These are phyloP conservation scores for Trifolium subterraneum DNA, from an alignment of 306 rosid genomes.

Conservation along the genomic window DNA sequence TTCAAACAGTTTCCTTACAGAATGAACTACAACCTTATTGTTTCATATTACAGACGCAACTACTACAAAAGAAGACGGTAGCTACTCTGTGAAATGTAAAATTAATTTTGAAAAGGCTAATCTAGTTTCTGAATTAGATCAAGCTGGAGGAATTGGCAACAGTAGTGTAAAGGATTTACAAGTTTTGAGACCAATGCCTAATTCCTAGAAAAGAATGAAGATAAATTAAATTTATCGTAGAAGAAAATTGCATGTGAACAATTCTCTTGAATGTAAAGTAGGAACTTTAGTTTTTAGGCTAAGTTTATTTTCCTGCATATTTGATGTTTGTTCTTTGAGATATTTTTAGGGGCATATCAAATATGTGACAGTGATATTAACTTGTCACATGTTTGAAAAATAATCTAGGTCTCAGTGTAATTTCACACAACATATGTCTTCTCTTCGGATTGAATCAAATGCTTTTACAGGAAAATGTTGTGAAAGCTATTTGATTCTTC, in stretches of 20 bases:
- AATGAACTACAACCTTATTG: neutral
- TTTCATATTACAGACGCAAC: conserved; percentile 46
- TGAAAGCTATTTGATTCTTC: no score
- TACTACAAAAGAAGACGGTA: conserved; percentile 20
- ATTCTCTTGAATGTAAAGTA: conserved; percentile 1
- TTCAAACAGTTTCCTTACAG: neutral
- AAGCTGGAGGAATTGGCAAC: conserved; percentile 47
- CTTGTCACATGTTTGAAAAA: neutral
- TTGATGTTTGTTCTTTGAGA: neutral
- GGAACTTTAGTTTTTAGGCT: conserved; percentile 8
- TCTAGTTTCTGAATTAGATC: conserved; percentile 57
- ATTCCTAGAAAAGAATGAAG: neutral
- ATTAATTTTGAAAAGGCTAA: conserved; percentile 46
- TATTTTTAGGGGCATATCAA: neutral
- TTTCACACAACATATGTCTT: no score
- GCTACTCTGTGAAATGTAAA: conserved; percentile 32
- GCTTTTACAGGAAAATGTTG: no score
- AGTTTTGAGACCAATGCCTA: conserved; percentile 5
- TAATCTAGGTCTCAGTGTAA: neutral
- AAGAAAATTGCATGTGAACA: neutral
- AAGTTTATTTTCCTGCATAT: neutral
- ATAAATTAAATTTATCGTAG: neutral
- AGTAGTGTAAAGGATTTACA: conserved; percentile 29
- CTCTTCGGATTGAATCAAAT: no score
- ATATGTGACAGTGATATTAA: neutral